Evolutionary conservation across 208 protist species (phyloP).

Genomic region (Eutreptiella sp.): DNA sequence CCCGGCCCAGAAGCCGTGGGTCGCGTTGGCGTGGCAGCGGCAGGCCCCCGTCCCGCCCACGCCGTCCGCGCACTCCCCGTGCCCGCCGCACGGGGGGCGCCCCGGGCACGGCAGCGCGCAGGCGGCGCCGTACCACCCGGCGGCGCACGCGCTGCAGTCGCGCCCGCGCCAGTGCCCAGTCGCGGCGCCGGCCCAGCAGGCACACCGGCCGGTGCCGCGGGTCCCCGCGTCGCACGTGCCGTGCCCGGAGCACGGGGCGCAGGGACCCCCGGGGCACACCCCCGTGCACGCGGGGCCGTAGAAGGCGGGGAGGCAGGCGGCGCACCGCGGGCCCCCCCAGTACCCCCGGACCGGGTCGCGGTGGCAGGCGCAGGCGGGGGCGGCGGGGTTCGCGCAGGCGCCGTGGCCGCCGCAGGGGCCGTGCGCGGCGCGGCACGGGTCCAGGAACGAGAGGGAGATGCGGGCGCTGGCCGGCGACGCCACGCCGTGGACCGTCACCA

Average conservation of each 20-base stretch:
- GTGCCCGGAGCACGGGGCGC: slow-evolving; percentile 8
- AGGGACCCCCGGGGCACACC: not conserved
- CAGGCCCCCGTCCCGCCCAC: slow-evolving; percentile 6
- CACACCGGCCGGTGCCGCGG: not conserved
- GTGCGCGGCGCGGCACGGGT: too few relatives aligned
- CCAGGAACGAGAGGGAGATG: too few relatives aligned
- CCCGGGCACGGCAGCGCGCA: slow-evolving; percentile 9
- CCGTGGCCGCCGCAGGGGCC: slow-evolving; percentile 4
- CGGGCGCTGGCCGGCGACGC: too few relatives aligned
- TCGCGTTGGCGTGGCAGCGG: slow-evolving; percentile 18
- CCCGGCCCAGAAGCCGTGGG: slow-evolving; percentile 16
- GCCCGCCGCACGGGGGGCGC: slow-evolving; percentile 18
- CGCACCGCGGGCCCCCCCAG: slow-evolving; percentile 18
- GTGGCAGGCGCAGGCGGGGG: slow-evolving; percentile 11
- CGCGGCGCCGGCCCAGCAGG: not conserved
- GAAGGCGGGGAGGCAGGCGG: not conserved
- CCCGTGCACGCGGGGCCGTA: not conserved
- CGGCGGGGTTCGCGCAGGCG: not conserved
- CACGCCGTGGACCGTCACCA: too few relatives aligned
- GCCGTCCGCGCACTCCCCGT: slow-evolving; percentile 18
- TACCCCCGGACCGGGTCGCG: slow-evolving; percentile 7
- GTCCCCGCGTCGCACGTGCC: slow-evolving; percentile 14
- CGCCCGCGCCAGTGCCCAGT: not conserved
- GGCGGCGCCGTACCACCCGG: not conserved
- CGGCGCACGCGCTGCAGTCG: not conserved